Evolutionary conservation across 345 rosid genomes (phyloP), one percentile per base, ranked within the genome.

Genomic region (Sisymbrium irio): DNA sequence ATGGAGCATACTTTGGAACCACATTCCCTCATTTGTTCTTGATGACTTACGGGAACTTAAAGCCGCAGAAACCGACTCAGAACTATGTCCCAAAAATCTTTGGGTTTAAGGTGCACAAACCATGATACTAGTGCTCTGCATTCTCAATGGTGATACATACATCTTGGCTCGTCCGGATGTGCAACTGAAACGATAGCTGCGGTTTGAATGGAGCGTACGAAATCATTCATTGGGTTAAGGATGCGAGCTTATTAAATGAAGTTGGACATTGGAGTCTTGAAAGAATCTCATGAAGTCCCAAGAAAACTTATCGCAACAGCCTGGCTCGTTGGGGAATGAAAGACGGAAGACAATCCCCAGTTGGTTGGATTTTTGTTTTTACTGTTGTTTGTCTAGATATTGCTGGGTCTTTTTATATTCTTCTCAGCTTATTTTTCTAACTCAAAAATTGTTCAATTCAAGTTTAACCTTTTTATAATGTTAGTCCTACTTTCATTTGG

Each of bases 1-100:
- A 94, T 69, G 98, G 98, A 63, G 97, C 97, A n/a, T 94, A 94
- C 83, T 94, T 91, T 65, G 97, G 97, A 59, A 91, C 98, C 1
- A 94, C 98, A 42, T 91, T 89, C 74, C 97, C 97, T 30, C 96
- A 94, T 77, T 85, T 94, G 72, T 94, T 94, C 81, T 71, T 89
- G 78, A 91, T 94, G 96, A 74, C 97, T 5, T 86, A 89, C 64
- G 96, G 93, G 55, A 88, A 89, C 74, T 70, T 94, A 39, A 91
- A 88, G 85, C 98, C 98, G 7, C 92, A 85, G 65, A 91, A 88
- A 77, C 86, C 97, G 20, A 28, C 78, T 9, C 95, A 87, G 80
- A 86, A 73, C 73, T 94, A 87, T 17, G 83, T 83, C 37, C 98
- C 93, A 3, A 88, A 88, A 84, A 91, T 94, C 69, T 91, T 89